Evolutionary conservation across 345 rosid genomes (phyloP), one percentile per base, ranked within the genome.

Genomic region (Populus tremula): DNA sequence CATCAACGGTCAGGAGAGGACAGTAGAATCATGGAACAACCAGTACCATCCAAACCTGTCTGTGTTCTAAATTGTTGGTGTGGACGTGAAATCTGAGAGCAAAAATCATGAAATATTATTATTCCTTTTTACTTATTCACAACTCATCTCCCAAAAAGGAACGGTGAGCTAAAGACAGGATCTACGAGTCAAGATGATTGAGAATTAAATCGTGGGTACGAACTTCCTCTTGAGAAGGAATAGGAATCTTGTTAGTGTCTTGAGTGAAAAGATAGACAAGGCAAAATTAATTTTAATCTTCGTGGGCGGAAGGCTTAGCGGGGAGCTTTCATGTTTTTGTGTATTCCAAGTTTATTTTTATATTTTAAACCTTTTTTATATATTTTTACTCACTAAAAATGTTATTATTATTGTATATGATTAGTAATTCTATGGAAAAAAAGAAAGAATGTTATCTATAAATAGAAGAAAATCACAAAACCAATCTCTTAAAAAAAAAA

Each of bases 21-120:
- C 38, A 29, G 49, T 33, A 14, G 8, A 64, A 27, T 27, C 20
- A 63, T 2, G 38, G 49, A 49, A 49, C 68, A 47, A 33, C 25
- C 59, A 67, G 9, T 16, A 27, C 75, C 70, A 70, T 38, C 50
- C 63, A 64, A 77, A 27, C 6, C 18, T 70, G 36, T 39, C 54
- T 38, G n/a, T 63, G 69, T 74, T 69, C 71, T 75, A 59, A 67
- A 74, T 78, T 73, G 50, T 69, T 36, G 76, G 66, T 23, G 77
- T n/a, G 5, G 49, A 75, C 67, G 65, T 62, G 61, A 54, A 8
- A 49, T 67, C 35, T 75, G 8, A 21, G 11, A 38, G 41, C 73
- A 68, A 1, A 29, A 12, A 56, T 62, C 73, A 38, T 53, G 35
- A 63, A 63, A 35, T 43, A 25, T 39, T 69, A 4, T 33, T 33